phyloP scores from a whole-genome alignment of 371 early-diverging fungal genomes.

The Apophysomyces trapeziformis region DNA sequence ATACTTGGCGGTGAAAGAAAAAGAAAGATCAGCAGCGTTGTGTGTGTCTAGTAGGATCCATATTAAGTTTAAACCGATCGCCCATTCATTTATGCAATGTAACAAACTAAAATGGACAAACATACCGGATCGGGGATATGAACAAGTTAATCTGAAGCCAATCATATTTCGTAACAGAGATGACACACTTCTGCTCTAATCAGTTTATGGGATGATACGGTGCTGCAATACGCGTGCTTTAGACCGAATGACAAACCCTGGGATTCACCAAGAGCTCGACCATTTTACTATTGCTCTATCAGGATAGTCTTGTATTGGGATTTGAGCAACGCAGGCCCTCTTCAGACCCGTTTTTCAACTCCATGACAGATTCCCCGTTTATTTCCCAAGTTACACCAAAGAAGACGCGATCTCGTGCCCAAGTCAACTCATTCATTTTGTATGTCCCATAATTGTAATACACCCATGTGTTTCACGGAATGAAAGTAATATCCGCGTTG shows the following conservation, averaged over 20 bases:
- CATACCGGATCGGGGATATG: neutral
- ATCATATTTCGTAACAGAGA: neutral
- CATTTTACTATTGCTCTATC: neutral
- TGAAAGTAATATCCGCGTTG: conserved; percentile 4
- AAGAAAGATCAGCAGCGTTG: conserved; percentile 11
- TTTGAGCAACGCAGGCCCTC: neutral
- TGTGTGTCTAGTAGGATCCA: neutral
- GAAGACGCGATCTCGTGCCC: neutral
- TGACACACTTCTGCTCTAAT: conserved; percentile 1
- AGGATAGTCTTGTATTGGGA: neutral
- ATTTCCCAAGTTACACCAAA: conserved; percentile 3
- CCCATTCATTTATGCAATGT: conserved; percentile 9
- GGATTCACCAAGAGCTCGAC: neutral
- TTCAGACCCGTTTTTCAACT: neutral
- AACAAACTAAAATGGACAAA: conserved; percentile 11
- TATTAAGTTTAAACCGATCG: conserved; percentile 7
- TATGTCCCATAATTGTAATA: conserved; percentile 1
- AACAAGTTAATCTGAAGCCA: neutral
- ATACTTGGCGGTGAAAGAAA: neutral
- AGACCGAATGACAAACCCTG: neutral
- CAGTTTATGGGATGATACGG: neutral
- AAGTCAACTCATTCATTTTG: neutral
- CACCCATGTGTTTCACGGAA: conserved; percentile 7
- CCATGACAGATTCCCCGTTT: conserved; percentile 4
- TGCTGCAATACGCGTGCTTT: neutral